phyloP scores from a whole-genome alignment of 2,329 filamentous ascomycete species.

The Zelopaecilomyces penicillatus region DNA sequence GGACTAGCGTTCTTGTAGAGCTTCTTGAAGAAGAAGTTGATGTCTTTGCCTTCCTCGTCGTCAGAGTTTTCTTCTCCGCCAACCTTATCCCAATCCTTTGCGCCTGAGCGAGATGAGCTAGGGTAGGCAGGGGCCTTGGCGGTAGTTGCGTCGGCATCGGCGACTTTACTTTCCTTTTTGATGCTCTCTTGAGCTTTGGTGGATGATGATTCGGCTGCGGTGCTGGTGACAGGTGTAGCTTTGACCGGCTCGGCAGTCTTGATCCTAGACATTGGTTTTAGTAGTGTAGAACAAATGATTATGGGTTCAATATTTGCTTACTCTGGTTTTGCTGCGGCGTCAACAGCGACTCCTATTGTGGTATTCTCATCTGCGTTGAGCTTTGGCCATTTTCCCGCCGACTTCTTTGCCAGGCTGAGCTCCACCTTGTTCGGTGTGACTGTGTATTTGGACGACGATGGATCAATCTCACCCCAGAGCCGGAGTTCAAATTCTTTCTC shows the following conservation, averaged over 20 bases:
- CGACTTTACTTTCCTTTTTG: background rate
- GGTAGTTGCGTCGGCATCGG: background rate
- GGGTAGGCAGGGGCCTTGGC: conserved; percentile 51
- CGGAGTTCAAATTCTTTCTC: conserved; percentile 54
- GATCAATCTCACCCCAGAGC: conserved; percentile 58
- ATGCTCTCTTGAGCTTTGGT: background rate
- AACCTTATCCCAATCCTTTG: conserved; percentile 89
- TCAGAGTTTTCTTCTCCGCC: conserved; percentile 37
- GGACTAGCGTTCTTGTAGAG: conserved; percentile 69
- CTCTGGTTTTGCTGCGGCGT: conserved; percentile 11
- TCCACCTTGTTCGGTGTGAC: conserved; percentile 76
- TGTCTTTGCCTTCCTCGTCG: conserved; percentile 51
- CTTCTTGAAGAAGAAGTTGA: conserved; percentile 83
- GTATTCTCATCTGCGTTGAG: conserved; percentile 10
- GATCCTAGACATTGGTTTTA: too few species aligned
- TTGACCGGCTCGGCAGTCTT: conserved; percentile 7
- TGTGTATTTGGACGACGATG: conserved; percentile 48
- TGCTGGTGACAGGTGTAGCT: conserved; percentile 4
- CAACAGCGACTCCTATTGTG: background rate
- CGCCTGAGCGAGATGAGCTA: conserved; percentile 72
- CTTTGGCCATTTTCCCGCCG: conserved; percentile 58
- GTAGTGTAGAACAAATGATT: background rate
- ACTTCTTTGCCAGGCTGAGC: conserved; percentile 60
- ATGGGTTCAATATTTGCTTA: conserved; percentile 9
- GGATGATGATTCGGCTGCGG: conserved; percentile 1